phyloP scores from a whole-genome alignment of 2,329 filamentous ascomycete species.

The Colletotrichum lini region DNA sequence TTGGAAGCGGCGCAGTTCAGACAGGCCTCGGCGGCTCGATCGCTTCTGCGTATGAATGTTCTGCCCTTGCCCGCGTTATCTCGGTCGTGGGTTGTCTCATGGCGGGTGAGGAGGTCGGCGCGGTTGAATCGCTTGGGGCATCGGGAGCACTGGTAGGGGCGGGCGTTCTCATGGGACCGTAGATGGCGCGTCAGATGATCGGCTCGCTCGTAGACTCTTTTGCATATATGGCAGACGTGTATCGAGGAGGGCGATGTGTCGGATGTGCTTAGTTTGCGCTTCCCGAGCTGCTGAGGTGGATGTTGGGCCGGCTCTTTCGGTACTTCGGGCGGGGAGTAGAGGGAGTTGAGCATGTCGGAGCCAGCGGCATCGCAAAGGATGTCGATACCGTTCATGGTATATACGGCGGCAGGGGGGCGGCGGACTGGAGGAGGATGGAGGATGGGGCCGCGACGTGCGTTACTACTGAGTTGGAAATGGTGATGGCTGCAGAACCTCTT shows the following conservation, averaged over 20 bases:
- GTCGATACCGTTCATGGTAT: conserved; percentile 37
- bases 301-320: conserved; percentile 32
- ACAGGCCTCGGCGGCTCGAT: conserved; percentile 38
- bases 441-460: conserved; percentile 6
- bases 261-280: conserved; percentile 34
- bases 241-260: conserved; percentile 29
- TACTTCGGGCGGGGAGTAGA: conserved; percentile 28
- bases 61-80: conserved; percentile 39
- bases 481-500: conserved; percentile 15
- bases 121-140: conserved; percentile 40
- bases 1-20: conserved; percentile 39
- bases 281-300: conserved; percentile 24
- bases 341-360: conserved; percentile 37
- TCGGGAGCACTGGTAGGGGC: conserved; percentile 36
- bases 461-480: conserved; percentile 23
- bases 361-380: conserved; percentile 40
- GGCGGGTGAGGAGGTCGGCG: conserved; percentile 39
- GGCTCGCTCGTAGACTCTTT: conserved; percentile 37
- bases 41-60: conserved; percentile 37
- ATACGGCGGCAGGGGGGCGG: neutral
- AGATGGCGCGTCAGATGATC: conserved; percentile 38
- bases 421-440: neutral
- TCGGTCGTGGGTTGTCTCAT: conserved; percentile 40
- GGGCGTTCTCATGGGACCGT: conserved; percentile 39
- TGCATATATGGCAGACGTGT: conserved; percentile 40